phyloP scores from a whole-genome alignment of 768 basidiomycete species.

The Psilocybe tampanensis region DNA sequence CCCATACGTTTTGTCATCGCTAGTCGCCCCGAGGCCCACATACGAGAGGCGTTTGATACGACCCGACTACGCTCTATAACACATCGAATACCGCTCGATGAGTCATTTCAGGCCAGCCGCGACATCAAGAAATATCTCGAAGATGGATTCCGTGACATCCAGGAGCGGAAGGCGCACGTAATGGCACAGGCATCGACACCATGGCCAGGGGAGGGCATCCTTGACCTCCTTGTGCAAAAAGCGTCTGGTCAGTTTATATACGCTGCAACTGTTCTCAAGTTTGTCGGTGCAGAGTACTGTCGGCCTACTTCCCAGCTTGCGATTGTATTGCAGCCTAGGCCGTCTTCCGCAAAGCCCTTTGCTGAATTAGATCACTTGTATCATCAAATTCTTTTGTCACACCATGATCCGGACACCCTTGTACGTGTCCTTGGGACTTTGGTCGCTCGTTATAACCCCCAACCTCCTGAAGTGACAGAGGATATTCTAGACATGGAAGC shows the following conservation, averaged over 20 bases:
- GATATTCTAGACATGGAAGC: constrained; percentile 5
- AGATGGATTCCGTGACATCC: constrained; percentile 11
- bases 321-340: constrained; percentile 2
- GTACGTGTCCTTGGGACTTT: constrained; percentile 1
- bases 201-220: constrained; percentile 20
- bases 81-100: background rate
- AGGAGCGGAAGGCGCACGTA: background rate
- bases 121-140: constrained; percentile 23
- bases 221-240: constrained; percentile 16
- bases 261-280: constrained; percentile 22
- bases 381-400: constrained; percentile 13
- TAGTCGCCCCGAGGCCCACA: constrained; percentile 28
- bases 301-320: constrained; percentile 6
- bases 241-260: constrained; percentile 30
- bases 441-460: background rate
- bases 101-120: constrained; percentile 7
- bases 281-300: constrained; percentile 13
- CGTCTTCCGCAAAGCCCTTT: constrained; percentile 5
- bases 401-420: background rate
- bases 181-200: constrained; percentile 2
- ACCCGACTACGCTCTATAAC: background rate
- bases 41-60: constrained; percentile 14
- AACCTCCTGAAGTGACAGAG: constrained; percentile 2
- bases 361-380: constrained; percentile 21
- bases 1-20: no score